phyloP scores from a whole-genome alignment of 345 rosid species.

The Eucalyptus curtisii region DNA sequence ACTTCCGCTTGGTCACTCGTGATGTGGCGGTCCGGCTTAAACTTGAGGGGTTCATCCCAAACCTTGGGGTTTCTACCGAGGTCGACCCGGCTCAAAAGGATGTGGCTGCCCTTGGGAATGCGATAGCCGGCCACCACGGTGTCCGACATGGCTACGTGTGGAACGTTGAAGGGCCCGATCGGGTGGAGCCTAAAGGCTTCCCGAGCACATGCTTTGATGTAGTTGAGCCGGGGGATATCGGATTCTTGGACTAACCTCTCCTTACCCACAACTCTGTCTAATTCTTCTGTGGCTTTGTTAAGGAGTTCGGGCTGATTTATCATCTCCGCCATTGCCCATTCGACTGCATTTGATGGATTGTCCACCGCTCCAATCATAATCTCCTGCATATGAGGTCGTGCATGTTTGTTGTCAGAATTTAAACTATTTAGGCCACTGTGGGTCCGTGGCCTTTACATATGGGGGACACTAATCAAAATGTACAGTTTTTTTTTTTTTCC shows the following conservation, averaged over 20 bases:
- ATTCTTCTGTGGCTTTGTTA: not conserved
- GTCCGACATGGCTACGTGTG: not conserved
- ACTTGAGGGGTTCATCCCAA: too few relatives aligned
- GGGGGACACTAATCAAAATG: too few relatives aligned
- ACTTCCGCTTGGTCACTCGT: not conserved
- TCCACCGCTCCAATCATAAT: too few relatives aligned
- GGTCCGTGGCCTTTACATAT: too few relatives aligned
- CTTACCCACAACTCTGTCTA: not conserved
- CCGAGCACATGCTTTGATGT: not conserved
- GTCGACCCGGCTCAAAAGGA: not conserved
- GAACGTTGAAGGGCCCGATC: not conserved
- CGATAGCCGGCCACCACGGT: not conserved
- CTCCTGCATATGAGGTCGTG: too few relatives aligned
- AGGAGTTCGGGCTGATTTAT: not conserved
- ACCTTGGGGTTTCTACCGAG: too few relatives aligned
- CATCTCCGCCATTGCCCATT: not conserved
- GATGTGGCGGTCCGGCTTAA: not conserved
- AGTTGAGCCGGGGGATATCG: not conserved
- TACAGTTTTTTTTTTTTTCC: too few relatives aligned
- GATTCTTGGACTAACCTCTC: not conserved
- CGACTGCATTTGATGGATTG: not conserved
- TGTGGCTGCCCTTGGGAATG: not conserved
- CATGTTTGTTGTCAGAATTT: too few relatives aligned
- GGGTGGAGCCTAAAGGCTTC: not conserved
- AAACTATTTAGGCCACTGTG: too few relatives aligned